These are phyloP conservation scores for Gaeumannomyces tritici DNA, from an alignment of 2,329 filamentous ascomycete species.

Conservation along the genomic window DNA sequence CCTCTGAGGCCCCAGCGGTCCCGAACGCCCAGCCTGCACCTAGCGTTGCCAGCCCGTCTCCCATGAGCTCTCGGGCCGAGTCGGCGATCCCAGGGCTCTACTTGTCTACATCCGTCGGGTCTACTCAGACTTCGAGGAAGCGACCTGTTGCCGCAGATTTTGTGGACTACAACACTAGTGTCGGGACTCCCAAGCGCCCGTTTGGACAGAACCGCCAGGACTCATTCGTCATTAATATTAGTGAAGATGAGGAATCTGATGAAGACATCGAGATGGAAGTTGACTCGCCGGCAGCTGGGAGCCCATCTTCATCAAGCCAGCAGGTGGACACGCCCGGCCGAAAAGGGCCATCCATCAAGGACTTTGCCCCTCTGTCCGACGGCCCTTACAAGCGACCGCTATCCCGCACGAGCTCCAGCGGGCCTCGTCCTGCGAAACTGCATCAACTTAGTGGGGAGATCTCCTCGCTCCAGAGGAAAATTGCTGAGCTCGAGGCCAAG, in stretches of 20 bases:
- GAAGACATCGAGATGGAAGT: conserved; percentile 61
- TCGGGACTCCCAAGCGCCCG: conserved; percentile 43
- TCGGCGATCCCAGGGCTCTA: conserved; percentile 9
- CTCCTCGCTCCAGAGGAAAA: conserved; percentile 48
- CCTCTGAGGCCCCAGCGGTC: neutral
- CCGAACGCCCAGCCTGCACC: neutral
- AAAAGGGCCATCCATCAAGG: conserved; percentile 27
- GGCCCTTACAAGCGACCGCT: conserved; percentile 12
- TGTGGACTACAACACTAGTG: conserved; percentile 39
- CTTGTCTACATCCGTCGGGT: conserved; percentile 10
- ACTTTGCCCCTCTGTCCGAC: conserved; percentile 33
- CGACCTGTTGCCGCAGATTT: conserved; percentile 58
- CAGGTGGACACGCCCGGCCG: conserved; percentile 20
- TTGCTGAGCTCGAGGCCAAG: conserved; percentile 49
- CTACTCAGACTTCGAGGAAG: conserved; percentile 20
- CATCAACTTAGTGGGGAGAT: conserved; percentile 29
- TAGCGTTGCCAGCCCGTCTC: neutral
- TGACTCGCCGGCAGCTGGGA: conserved; percentile 39
- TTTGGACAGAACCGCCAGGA: conserved; percentile 50
- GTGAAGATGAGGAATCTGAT: conserved; percentile 52
- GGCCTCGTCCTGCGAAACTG: conserved; percentile 1
- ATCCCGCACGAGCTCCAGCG: neutral
- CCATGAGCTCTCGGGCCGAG: neutral
- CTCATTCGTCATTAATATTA: conserved; percentile 74
- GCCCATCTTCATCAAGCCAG: conserved; percentile 19